phyloP scores from a whole-genome alignment of 768 basidiomycete genomes.

The Zangia roseola region DNA sequence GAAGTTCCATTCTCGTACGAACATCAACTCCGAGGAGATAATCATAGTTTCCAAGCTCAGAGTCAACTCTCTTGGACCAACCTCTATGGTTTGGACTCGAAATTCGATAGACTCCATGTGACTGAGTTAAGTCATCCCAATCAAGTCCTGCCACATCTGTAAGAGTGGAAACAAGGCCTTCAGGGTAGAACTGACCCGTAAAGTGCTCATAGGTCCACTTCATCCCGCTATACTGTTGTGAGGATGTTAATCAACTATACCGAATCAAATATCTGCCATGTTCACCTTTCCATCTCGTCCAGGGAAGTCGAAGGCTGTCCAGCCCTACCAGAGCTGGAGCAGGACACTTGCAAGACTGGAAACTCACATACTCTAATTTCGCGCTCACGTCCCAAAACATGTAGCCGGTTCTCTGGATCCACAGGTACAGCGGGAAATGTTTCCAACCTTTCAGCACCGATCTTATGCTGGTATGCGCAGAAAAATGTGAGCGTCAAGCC shows the following conservation, averaged over 20 bases:
- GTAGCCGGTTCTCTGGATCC: conserved; percentile 64
- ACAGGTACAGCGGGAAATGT: conserved; percentile 68
- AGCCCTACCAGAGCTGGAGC: conserved; percentile 47
- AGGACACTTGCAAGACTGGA: background rate
- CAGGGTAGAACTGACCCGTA: conserved; percentile 48
- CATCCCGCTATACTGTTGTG: conserved; percentile 61
- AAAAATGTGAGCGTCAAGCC: conserved; percentile 6
- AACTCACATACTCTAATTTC: conserved; percentile 59
- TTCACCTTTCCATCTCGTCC: conserved; percentile 69
- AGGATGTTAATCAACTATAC: background rate
- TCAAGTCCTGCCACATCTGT: conserved; percentile 59
- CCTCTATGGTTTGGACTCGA: conserved; percentile 63
- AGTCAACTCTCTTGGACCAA: conserved; percentile 81
- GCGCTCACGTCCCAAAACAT: conserved; percentile 53
- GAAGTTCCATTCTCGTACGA: conserved; percentile 19
- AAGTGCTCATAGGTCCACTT: conserved; percentile 80
- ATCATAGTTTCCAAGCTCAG: conserved; percentile 86
- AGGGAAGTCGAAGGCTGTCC: conserved; percentile 87
- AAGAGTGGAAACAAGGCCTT: background rate
- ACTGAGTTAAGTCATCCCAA: conserved; percentile 70
- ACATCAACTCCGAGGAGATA: conserved; percentile 78
- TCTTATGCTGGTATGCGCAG: conserved; percentile 61
- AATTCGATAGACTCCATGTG: conserved; percentile 71
- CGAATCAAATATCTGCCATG: conserved; percentile 13
- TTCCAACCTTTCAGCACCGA: conserved; percentile 81